Evolutionary conservation across 2,329 filamentous ascomycete species (phyloP), one percentile per base, ranked within the genome.

Genomic region (Teratosphaeria pseudoeucalypti): DNA sequence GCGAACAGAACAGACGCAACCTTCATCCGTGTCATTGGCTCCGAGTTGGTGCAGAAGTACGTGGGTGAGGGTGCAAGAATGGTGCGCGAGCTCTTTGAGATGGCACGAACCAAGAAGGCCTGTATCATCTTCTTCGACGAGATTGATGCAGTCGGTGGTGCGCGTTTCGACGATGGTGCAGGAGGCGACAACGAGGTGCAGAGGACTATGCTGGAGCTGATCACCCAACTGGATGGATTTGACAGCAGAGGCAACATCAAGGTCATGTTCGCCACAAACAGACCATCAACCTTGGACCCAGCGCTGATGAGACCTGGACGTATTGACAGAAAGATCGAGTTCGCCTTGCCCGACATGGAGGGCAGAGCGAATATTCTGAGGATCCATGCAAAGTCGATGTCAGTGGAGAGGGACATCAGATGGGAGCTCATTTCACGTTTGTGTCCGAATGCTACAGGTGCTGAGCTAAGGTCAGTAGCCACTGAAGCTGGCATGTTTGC

Each of bases 111-210:
- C 60, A 99, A 99, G 84, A 99, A 99, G 79, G 94, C 94, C 0
- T 99, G 94, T 77, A 99, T 99, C 73, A 99, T 99, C 78, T 99
- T 99, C 85, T 95, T 96, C 72, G 94, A 99, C 74, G 94, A 99
- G 79, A 94, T 97, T 63, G 92, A 97, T 75, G 92, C 92, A 55
- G 90, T 97, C 58, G 92, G 92, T 72, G 92, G 92, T 68, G 92
- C 92, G 47, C 90, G 92, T 75, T 96, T 97, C 73, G 92, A 97
- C 70, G 92, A 97, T 68, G 92, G 92, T 66, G 92, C 92, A 63
- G 92, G 92, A 68, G 92, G 92, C 71, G 92, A 97, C 76, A 97
- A 97, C 73, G 92, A 97, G 75, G 92, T 97, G 6, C 92, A 97
- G 77, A 83, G 92, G 79, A 97, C 92, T 65, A 97, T 97, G 92